Base-by-base conservation (phyloP, 805 yeast genomes). In the Candida insectorum region DNA sequence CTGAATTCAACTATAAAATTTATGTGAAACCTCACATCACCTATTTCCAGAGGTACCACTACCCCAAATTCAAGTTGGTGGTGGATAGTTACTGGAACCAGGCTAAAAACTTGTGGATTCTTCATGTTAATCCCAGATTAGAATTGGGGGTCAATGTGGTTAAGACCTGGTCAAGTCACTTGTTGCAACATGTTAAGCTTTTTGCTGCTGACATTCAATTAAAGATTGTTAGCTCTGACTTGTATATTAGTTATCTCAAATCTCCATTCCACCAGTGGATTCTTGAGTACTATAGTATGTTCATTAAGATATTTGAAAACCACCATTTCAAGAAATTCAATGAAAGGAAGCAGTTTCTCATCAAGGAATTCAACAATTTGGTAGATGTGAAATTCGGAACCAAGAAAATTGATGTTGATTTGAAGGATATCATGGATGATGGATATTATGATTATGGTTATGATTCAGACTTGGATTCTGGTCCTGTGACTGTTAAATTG, bases 311-410 rank as follows among this genome's bases (percentile, higher is more conserved):
- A 8, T 25, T 17, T 22, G 43, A 40, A 18, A 39, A 37, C 13
- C 34, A 41, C 11, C 34, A 40, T 17, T 27, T 39, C 22, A 23
- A 39, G 26, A 43, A 49, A 22, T 48, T 57, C 25, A 48, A 50
- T 6, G 45, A 51, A 27, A 49, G 45, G 33, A 46, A 43, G 6
- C 29, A 45, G 16, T 59, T 59, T 33, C 34, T 59, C 24, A 44
- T 44, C 20, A 40, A 37, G 10, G 65, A 59, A 27, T 50, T 56
- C 28, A 43, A 45, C 17, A 56, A 51, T 31, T 45, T 57, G 27
- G 27, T 52, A 29, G 35, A 41, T 11, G 34, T 41, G 26, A 45
- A 41, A 19, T 36, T 39, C 7, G 30, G 34, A 2, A 35, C 30
- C 10, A 29, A 39, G 6, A 40, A 43, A 24, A 19, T 25, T 12